A percentile compares a stretch with the other conserved stretches of the same genome.
Evolutionary conservation across 768 basidiomycete species (phyloP).

Genomic region (Rhodotorula sphaerocarpa): DNA sequence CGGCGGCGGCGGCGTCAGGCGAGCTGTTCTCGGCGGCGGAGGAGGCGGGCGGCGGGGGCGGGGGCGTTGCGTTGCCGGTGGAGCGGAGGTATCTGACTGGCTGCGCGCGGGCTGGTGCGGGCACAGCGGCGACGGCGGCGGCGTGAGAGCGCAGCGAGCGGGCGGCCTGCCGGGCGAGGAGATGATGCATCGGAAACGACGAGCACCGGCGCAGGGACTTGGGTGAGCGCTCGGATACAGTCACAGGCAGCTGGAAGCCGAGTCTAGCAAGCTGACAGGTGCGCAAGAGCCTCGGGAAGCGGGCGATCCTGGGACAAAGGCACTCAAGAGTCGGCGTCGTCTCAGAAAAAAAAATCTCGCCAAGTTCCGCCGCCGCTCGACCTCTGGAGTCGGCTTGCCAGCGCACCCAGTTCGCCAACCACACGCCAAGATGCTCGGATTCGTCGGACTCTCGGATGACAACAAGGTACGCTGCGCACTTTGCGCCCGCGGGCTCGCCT

Average conservation of each 20-base stretch:
- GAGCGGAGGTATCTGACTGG: conserved; percentile 6
- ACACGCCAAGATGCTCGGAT: not conserved
- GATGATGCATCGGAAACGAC: not conserved
- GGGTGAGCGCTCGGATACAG: not conserved
- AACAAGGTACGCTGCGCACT: conserved; percentile 56
- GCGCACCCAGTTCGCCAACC: not conserved
- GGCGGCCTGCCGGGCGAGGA: not conserved
- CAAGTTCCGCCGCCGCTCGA: no score
- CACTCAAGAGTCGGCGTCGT: no score
- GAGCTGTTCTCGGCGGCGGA: not conserved
- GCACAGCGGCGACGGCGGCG: not conserved
- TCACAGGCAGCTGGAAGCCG: no score
- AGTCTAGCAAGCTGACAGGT: no score
- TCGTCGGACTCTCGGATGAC: conserved; percentile 70
- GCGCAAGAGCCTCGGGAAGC: not conserved
- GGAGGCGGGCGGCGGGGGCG: conserved; percentile 2
- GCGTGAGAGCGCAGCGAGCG: not conserved
- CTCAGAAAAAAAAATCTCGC: no score
- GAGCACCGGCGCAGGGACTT: no score
- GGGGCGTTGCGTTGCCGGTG: conserved; percentile 10
- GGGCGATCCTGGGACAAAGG: not conserved
- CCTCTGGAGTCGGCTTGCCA: no score
- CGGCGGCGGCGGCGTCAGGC: not conserved
- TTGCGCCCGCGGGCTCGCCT: not conserved
- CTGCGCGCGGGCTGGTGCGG: not conserved